phyloP scores from a whole-genome alignment of 345 rosid species.

The Gossypium longicalyx region DNA sequence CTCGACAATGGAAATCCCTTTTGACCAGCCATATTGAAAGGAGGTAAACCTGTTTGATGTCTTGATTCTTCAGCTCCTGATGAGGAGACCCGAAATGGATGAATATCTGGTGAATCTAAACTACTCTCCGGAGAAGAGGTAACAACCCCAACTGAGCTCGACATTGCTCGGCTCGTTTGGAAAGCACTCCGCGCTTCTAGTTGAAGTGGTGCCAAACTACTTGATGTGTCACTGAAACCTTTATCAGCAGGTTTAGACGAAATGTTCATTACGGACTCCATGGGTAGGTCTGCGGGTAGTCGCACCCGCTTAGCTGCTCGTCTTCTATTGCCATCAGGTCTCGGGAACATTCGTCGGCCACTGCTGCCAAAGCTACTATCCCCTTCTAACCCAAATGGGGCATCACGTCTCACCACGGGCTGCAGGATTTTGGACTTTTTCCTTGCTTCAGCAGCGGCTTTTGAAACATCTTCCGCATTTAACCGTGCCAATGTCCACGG shows the following conservation, averaged over 20 bases:
- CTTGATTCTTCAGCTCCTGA: constrained; percentile 73
- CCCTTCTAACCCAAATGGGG: constrained; percentile 50
- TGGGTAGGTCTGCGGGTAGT: constrained; percentile 66
- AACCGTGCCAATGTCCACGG: constrained; percentile 93
- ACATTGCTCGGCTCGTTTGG: constrained; percentile 88
- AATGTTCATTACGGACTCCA: constrained; percentile 51
- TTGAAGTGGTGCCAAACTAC: constrained; percentile 85
- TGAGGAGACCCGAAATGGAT: constrained; percentile 74
- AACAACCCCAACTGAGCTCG: constrained; percentile 57
- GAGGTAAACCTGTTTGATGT: constrained; percentile 50
- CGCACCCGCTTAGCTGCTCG: constrained; percentile 64
- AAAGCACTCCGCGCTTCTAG: constrained; percentile 90
- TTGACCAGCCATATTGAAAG: constrained; percentile 40
- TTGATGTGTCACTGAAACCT: constrained; percentile 55
- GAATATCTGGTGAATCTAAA: constrained; percentile 86
- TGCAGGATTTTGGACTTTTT: constrained; percentile 82
- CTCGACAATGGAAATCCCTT: constrained; percentile 71
- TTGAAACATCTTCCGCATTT: constrained; percentile 88
- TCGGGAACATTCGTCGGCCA: constrained; percentile 60
- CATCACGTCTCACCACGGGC: constrained; percentile 58
- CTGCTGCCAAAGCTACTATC: constrained; percentile 79
- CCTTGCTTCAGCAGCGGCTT: constrained; percentile 95
- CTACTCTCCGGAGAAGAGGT: constrained; percentile 98
- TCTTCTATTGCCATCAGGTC: constrained; percentile 53
- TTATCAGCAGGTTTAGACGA: constrained; percentile 35